Base-by-base conservation (phyloP, 495 filamentous ascomycete genomes). In the Aspergillus biplanus region DNA sequence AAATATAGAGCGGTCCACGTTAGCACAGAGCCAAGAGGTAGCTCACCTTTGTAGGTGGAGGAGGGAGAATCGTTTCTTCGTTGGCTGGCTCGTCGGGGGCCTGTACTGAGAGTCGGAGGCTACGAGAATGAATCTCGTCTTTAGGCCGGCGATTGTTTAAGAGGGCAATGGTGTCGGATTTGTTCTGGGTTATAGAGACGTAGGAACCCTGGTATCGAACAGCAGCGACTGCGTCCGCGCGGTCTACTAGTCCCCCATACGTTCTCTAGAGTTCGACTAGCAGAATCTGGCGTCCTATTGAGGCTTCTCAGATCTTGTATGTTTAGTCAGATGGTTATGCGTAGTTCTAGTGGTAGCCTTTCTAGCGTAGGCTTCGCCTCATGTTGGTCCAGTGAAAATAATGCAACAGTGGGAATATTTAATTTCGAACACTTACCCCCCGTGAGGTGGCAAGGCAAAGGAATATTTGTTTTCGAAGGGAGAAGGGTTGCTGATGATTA, bases 141-240 rank as follows among this genome's bases (percentile, higher is more conserved):
- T 50, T 46, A 9, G 54, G 64, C 5, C 55, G 64, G 37, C 54
- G 18, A 4, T 12, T 8, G 33, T 66, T 59, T 1, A 66, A 33
- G 9, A 66, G 55, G 4, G 64, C 11, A 42, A 59, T 48, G 2
- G 62, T 62, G 13, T 54, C 53, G 4, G 37, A 37, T 47, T 42
- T 59, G 39, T 66, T 48, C 1, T 49, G 39, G 34, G 46, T 13
- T 2, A 27, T 34, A 42, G 3, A 13, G 12, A 58, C 58, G 11
- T 33, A 56, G 3, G 62, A n/a, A 1, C 55, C 39, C 34, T 33
- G 33, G 5, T 59, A 62, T 13, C 64, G 64, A 56, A 66, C 27
- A 6, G 64, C 64, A 7, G 59, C 56, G 31, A 66, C 59, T 50
- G 64, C 64, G 34, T 66, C 59, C 4, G 48, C 16, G 31, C 46